phyloP scores from a whole-genome alignment of 768 basidiomycete species.

The Crepidotus variabilis region DNA sequence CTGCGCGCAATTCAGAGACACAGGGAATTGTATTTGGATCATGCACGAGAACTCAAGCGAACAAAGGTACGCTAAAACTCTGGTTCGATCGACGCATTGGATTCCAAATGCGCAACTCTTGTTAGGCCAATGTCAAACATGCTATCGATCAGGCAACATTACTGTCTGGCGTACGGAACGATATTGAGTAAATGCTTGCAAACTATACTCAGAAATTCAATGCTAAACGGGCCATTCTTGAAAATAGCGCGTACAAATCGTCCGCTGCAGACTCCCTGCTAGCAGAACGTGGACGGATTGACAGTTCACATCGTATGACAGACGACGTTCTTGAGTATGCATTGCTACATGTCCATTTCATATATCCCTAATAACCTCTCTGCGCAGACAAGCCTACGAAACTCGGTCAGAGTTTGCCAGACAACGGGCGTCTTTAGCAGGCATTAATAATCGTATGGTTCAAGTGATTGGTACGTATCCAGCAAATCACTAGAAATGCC shows the following conservation, averaged over 20 bases:
- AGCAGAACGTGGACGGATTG: conserved; percentile 84
- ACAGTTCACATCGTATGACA: conserved; percentile 92
- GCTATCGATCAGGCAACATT: conserved; percentile 87
- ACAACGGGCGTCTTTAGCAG: conserved; percentile 70
- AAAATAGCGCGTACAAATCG: conserved; percentile 80
- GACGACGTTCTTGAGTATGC: conserved; percentile 86
- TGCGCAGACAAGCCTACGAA: conserved; percentile 88
- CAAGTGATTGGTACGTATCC: conserved; percentile 70
- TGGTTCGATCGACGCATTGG: background rate
- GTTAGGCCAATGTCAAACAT: conserved; percentile 68
- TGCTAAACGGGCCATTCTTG: background rate
- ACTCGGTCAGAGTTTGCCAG: conserved; percentile 89
- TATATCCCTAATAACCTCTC: conserved; percentile 3
- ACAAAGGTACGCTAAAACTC: conserved; percentile 59
- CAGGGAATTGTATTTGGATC: conserved; percentile 85
- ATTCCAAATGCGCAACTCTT: conserved; percentile 18
- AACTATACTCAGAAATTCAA: background rate
- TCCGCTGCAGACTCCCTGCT: conserved; percentile 84
- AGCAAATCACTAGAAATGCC: background rate
- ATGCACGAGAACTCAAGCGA: conserved; percentile 76
- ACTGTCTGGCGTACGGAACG: conserved; percentile 87
- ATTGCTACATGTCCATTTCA: background rate
- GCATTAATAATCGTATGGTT: conserved; percentile 82
- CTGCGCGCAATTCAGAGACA: conserved; percentile 88
- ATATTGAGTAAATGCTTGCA: conserved; percentile 79